Conservation (phyloP, 306 rosid genomes). For the Spatholobus suberectus region DNA sequence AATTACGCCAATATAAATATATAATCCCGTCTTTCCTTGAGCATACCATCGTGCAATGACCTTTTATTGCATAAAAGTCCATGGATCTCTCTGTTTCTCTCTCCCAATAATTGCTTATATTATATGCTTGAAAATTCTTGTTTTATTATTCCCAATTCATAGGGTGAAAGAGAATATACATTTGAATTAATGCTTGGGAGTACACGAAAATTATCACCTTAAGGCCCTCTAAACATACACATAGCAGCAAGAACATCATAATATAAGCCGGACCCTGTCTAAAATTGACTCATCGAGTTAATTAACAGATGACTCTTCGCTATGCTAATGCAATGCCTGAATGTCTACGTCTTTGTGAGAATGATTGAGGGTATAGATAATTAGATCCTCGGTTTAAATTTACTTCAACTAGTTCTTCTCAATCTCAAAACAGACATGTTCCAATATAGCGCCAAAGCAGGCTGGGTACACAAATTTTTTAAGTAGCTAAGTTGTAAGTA, state of each 20-base stretch:
- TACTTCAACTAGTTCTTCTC: constrained; percentile 5
- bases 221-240: constrained; percentile 34
- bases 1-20: not conserved
- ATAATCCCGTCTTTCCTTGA: not conserved
- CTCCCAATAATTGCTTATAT: constrained; percentile 41
- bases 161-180: constrained; percentile 37
- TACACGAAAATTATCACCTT: constrained; percentile 18
- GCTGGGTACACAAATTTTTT: constrained; percentile 12
- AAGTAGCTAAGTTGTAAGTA: constrained; percentile 46
- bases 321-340: constrained; percentile 30
- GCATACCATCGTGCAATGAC: constrained; percentile 1
- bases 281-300: constrained; percentile 51
- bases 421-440: constrained; percentile 14
- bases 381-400: not conserved
- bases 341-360: constrained; percentile 41
- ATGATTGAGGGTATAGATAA: constrained; percentile 23
- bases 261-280: constrained; percentile 32
- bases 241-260: constrained; percentile 26
- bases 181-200: not conserved
- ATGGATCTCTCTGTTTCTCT: constrained; percentile 12
- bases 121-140: not conserved
- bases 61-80: constrained; percentile 14
- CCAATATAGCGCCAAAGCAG: constrained; percentile 32
- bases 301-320: constrained; percentile 35
- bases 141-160: constrained; percentile 8